Conservation (phyloP, 352 stramenopile genomes). For the Globisporangium cylindrosporum region DNA sequence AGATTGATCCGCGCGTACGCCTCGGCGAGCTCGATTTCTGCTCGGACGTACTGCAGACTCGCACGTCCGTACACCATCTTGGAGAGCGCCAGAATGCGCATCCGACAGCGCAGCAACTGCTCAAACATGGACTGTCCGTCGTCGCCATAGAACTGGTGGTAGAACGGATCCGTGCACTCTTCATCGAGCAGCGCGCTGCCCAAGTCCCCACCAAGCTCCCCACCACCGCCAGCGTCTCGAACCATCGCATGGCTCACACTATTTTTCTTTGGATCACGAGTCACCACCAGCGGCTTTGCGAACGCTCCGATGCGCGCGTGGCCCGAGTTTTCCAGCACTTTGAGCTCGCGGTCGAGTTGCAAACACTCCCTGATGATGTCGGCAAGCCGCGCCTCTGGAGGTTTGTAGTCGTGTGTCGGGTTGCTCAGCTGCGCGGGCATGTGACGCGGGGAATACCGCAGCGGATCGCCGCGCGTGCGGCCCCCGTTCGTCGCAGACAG, state of each 20-base stretch:
- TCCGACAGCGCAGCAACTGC: conserved; percentile 50
- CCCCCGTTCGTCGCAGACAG: neutral
- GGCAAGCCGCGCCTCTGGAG: conserved; percentile 25
- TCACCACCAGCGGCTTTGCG: conserved; percentile 39
- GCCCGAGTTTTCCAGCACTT: conserved; percentile 63
- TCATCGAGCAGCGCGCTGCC: conserved; percentile 24
- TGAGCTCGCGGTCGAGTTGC: conserved; percentile 44
- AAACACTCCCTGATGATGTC: conserved; percentile 23
- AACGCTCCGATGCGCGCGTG: conserved; percentile 59
- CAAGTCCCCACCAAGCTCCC: neutral
- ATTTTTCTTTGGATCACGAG: conserved; percentile 11
- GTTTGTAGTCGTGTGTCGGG: conserved; percentile 17
- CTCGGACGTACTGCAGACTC: conserved; percentile 35
- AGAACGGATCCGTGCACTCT: conserved; percentile 48
- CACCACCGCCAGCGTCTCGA: neutral
- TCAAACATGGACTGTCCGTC: conserved; percentile 53
- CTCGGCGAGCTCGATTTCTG: conserved; percentile 56
- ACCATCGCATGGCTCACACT: neutral
- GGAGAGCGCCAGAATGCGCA: conserved; percentile 50
- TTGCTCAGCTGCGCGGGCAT: neutral
- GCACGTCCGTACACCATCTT: conserved; percentile 45
- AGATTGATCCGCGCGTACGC: conserved; percentile 54
- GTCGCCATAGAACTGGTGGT: conserved; percentile 60
- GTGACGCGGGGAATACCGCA: conserved; percentile 3
- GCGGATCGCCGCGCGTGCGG: neutral